Evolutionary conservation across 2,329 filamentous ascomycete genomes (phyloP), one percentile per base, ranked within the genome.

Genomic region (Orbilia oligospora): DNA sequence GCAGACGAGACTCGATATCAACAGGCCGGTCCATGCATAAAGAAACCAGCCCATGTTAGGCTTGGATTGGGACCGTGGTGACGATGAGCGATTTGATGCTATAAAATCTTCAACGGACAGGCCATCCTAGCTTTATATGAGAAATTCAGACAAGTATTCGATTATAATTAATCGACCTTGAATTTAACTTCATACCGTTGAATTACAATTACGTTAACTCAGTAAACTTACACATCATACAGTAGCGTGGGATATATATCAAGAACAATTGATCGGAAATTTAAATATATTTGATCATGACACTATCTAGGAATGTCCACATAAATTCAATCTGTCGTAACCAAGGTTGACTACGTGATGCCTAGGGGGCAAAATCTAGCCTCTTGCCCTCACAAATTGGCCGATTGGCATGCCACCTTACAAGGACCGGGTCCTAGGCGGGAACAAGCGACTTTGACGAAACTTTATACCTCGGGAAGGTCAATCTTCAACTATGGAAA

Each of bases 1-100:
- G 58, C 58, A 72, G 61, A 66, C 58, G 53, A 18, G 9, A 14
- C 36, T 27, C n/a, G 22, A 46, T 30, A 41, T 68, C 48, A 33
- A 4, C 41, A 56, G 51, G 33, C 49, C 49, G 51, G 38, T 51
- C 24, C 20, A n/a, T 49, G 41, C 38, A 38, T 4, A 10, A 38
- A 3, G 36, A 38, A 9, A 38, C 12, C 12, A 38, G 36, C 36
- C 12, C 36, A 41, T 41, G 38, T n/a, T 49, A 14, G 36, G 36
- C 38, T 30, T 56, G 27, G 24, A 72, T 66, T 72, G 18, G 61
- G 70, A 66, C 49, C 70, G 44, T 53, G 49, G 58, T 56, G 38
- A 66, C 58, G 51, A 70, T 69, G 49, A 48, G 61, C 56, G 36
- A 61, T 61, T 44, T 61, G 36, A 44, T 61, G 9, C n/a, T 18